Conservation (phyloP, 345 rosid genomes). For the Tarenaya hassleriana region DNA sequence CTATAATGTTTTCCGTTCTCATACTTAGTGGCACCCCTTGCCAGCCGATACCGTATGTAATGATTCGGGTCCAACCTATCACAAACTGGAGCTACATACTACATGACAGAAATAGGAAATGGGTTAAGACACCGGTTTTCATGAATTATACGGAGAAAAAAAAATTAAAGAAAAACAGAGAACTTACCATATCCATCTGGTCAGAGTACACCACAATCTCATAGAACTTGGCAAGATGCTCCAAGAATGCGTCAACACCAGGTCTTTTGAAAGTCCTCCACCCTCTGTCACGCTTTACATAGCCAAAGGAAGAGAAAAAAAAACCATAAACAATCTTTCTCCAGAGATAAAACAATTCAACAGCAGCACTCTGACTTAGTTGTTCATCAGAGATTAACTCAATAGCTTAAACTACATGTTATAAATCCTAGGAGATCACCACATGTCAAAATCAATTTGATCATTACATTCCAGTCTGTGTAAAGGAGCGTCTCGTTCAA, state of each 20-base stretch:
- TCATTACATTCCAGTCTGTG: conserved; percentile 87
- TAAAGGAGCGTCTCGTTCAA: conserved; percentile 83
- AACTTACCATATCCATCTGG: conserved; percentile 67
- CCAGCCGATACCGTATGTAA: conserved; percentile 57
- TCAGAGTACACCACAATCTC: conserved; percentile 90
- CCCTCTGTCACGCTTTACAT: conserved; percentile 85
- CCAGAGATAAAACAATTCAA: background rate
- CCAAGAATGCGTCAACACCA: conserved; percentile 91
- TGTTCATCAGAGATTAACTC: background rate
- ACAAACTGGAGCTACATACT: conserved; percentile 79
- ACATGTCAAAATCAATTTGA: conserved; percentile 9
- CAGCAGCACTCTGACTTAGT: background rate
- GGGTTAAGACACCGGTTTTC: conserved; percentile 8
- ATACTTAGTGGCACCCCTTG: conserved; percentile 83
- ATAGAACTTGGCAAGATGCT: conserved; percentile 71
- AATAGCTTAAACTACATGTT: background rate
- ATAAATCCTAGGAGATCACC: background rate
- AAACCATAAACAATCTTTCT: background rate
- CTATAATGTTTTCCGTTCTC: conserved; percentile 85
- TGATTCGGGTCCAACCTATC: conserved; percentile 79
- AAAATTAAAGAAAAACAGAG: background rate
- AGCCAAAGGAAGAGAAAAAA: conserved; percentile 10
- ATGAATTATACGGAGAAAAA: background rate
- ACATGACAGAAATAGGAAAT: conserved; percentile 23
- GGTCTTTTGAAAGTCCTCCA: conserved; percentile 99